A percentile compares a stretch with the other conserved stretches of the same genome.
These are phyloP conservation scores for Luvunga scandens DNA, from an alignment of 345 rosid genomes.

Conservation along the genomic window DNA sequence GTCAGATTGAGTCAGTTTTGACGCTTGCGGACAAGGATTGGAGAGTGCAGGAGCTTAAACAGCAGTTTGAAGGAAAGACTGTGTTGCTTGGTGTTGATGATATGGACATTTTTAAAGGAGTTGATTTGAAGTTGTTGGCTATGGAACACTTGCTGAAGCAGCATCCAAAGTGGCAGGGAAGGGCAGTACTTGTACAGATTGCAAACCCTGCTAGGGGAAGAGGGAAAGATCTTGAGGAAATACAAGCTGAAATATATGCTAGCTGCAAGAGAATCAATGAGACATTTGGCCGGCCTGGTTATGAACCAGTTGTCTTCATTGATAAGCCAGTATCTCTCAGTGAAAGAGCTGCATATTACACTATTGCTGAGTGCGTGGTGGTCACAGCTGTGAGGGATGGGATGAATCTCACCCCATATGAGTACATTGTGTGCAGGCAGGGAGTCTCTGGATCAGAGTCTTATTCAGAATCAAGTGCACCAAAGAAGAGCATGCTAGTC, in stretches of 20 bases:
- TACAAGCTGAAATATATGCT: slow-evolving; percentile 53
- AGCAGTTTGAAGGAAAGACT: slow-evolving; percentile 67
- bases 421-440: slow-evolving; percentile 67
- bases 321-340: slow-evolving; percentile 56
- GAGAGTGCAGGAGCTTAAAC: slow-evolving; percentile 66
- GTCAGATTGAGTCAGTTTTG: slow-evolving; percentile 66
- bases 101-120: slow-evolving; percentile 82
- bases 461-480: slow-evolving; percentile 33
- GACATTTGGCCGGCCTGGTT: slow-evolving; percentile 53
- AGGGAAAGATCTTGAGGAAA: slow-evolving; percentile 68
- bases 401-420: slow-evolving; percentile 76
- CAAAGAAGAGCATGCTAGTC: slow-evolving; percentile 71
- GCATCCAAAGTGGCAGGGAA: slow-evolving; percentile 69
- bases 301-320: slow-evolving; percentile 66
- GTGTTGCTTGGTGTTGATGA: slow-evolving; percentile 76
- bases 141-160: slow-evolving; percentile 76
- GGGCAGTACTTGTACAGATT: slow-evolving; percentile 70
- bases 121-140: slow-evolving; percentile 68
- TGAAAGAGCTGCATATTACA: slow-evolving; percentile 66
- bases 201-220: slow-evolving; percentile 68
- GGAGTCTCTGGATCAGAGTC: slow-evolving; percentile 47
- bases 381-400: slow-evolving; percentile 86
- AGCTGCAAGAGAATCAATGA: slow-evolving; percentile 69
- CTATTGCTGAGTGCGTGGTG: slow-evolving; percentile 67
- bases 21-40: slow-evolving; percentile 65